phyloP scores from a whole-genome alignment of 2,329 filamentous ascomycete genomes.

The Trichoderma guizhouense region DNA sequence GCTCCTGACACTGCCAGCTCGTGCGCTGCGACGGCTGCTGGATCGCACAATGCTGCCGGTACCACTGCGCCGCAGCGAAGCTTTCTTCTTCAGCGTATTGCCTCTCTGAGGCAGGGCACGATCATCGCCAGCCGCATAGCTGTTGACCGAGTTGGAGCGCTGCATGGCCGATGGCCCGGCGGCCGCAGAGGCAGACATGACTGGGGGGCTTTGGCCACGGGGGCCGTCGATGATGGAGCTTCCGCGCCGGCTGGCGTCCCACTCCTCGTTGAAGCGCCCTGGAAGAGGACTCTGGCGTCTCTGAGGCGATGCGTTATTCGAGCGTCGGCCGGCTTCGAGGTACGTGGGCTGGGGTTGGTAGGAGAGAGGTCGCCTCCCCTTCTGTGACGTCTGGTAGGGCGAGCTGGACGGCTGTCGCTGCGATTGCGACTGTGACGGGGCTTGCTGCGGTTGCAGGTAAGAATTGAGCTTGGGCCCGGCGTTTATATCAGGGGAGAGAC shows the following conservation, averaged over 20 bases:
- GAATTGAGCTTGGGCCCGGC: constrained; percentile 18
- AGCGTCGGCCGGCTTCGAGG: background rate
- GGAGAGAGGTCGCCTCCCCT: constrained; percentile 9
- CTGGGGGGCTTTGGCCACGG: constrained; percentile 24
- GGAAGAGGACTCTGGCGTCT: constrained; percentile 26
- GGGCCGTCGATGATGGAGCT: constrained; percentile 59
- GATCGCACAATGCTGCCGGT: constrained; percentile 73
- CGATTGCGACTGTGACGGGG: background rate
- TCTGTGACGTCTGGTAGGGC: background rate
- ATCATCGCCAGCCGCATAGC: constrained; percentile 47
- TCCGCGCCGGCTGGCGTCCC: constrained; percentile 65
- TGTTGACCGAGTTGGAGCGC: constrained; percentile 59
- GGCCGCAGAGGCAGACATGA: constrained; percentile 2
- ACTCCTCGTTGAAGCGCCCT: constrained; percentile 66
- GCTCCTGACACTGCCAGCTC: constrained; percentile 82
- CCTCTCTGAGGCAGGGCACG: constrained; percentile 43
- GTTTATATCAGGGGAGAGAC: constrained; percentile 24
- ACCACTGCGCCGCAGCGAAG: constrained; percentile 67
- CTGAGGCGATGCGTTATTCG: constrained; percentile 10
- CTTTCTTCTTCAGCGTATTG: constrained; percentile 87
- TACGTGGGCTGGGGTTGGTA: constrained; percentile 12
- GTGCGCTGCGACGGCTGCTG: constrained; percentile 75
- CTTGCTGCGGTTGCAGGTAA: background rate
- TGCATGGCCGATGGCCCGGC: constrained; percentile 41
- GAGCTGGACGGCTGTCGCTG: constrained; percentile 9